Base-by-base conservation (phyloP, 1,139 yeast species). In the Dujonia santamariae region DNA sequence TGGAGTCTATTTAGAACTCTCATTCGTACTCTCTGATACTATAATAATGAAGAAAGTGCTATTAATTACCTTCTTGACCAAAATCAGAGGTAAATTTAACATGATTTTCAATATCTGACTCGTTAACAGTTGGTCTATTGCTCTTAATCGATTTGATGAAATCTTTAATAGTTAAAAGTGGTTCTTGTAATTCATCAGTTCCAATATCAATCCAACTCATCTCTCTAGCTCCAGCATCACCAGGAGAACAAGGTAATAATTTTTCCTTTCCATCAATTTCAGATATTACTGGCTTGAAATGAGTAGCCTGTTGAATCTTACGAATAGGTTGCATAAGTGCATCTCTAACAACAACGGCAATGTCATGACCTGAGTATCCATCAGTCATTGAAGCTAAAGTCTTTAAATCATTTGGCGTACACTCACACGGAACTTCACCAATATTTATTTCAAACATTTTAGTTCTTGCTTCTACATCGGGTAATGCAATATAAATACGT, bases 281-380 rank as follows among this genome's bases (percentile, higher is more conserved):
- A 31, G 46, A 61, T 6, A 45, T 36, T 8, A 78, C 73, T 37
- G 72, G 69, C 51, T 84, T 85, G 65, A 94, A 94, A 65, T 94
- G 99, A 0, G 99, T 94, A 0, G 98, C 97, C 50, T 79, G 84
- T 59, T 92, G 98, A 43, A 94, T 88, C 55, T 88, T 88, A 50
- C 98, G 76, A 39, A 94, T 86, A 2, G 99, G 98, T 57, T 90
- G 95, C 98, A 94, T 94, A 45, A 94, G 68, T 0, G 98, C 97
- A 59, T 94, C 99, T 50, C 96, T 79, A 5, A 94, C 98, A 13
- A 90, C 95, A 28, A 92, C 97, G 0, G 97, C 94, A 26, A 94
- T 76, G 72, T 94, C 99, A 54, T 92, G 96, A 36, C 99, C 99
- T 0, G 97, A 87, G 57, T 92, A 92, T 8, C 98, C 98, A 7